Evolutionary conservation across 306 rosid genomes (phyloP), one percentile per base, ranked within the genome.

Genomic region (Canavalia ensiformis): DNA sequence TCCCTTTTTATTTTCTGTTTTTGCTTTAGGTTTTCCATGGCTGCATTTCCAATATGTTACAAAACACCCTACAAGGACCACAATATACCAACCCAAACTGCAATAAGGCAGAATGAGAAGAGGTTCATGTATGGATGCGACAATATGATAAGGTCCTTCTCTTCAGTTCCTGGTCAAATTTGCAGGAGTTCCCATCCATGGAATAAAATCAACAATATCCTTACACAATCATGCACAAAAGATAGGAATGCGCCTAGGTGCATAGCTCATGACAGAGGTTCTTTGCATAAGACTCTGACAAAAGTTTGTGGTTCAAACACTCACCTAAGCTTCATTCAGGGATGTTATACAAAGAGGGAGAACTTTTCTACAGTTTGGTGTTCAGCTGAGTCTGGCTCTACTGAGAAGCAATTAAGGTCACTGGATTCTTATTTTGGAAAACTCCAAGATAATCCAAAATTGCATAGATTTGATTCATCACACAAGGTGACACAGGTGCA

Each of bases 351-450:
- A 31, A 83, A 64, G 42, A 54, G 67, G 59, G 70, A 59, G 28
- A 60, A 31, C 8, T 7, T 68, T 76, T 59, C 9, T n/a, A 55
- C 41, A 10, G 79, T 87, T 72, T 25, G 74, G 69, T 85, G 68
- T 81, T 86, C 91, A 35, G 58, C 81, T 28, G 90, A 70, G 35
- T 76, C 91, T 72, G 56, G 75, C 18, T 44, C 78, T 37, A 65
- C 64, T 47, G 76, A 87, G 87, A 85, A 88, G 75, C 97, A 93
- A 4, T 76, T 95, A 74, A 86, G 89, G 46, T 87, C 91, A 6
- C 75, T 95, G 69, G 90, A 86, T 77, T 89, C 92, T 49, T 91
- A 91, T 74, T 91, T 92, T 78, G 82, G 82, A 51, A 91, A 94
- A 81, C 92, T 92, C 42, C 81, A 84, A 64, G 82, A 79, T 47